A percentile compares a stretch with the other conserved stretches of the same genome.
Conservation (phyloP, 352 stramenopile genomes). For the Pythium folliculosum region DNA sequence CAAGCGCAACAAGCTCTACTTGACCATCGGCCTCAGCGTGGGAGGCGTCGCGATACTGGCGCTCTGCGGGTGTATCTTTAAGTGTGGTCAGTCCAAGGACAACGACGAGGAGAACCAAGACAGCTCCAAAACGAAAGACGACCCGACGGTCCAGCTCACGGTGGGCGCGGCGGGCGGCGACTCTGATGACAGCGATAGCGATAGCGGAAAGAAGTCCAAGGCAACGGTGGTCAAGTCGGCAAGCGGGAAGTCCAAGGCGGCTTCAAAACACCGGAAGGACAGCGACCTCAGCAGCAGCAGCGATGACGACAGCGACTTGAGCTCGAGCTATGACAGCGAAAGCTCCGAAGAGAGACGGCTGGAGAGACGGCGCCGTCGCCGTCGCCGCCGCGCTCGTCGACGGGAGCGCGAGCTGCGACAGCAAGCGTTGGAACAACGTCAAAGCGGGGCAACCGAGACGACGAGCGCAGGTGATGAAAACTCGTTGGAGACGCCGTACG, state of each 20-base stretch:
- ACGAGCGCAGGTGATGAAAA: background rate
- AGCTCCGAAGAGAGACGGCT: constrained; percentile 13
- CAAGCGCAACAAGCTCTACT: constrained; percentile 12
- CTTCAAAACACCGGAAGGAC: background rate
- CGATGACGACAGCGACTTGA: background rate
- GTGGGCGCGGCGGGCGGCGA: background rate
- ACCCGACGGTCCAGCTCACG: background rate
- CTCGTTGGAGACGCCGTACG: background rate
- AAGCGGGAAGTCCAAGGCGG: background rate
- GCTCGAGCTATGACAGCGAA: constrained; percentile 15
- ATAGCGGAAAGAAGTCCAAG: background rate
- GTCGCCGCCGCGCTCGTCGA: constrained; percentile 6
- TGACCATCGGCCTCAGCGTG: constrained; percentile 9
- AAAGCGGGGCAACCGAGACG: background rate
- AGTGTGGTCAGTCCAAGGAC: background rate
- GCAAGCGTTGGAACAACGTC: background rate
- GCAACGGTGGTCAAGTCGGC: background rate
- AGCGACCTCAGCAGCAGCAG: background rate
- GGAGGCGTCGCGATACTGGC: constrained; percentile 2
- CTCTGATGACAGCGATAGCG: background rate
- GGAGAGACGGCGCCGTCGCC: constrained; percentile 4
- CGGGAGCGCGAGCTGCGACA: background rate
- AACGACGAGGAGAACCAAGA: background rate
- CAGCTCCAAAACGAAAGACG: background rate
- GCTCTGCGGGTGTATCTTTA: constrained; percentile 12